Base-by-base conservation (phyloP, 208 protist genomes). In the Trypanosoma grayi region DNA sequence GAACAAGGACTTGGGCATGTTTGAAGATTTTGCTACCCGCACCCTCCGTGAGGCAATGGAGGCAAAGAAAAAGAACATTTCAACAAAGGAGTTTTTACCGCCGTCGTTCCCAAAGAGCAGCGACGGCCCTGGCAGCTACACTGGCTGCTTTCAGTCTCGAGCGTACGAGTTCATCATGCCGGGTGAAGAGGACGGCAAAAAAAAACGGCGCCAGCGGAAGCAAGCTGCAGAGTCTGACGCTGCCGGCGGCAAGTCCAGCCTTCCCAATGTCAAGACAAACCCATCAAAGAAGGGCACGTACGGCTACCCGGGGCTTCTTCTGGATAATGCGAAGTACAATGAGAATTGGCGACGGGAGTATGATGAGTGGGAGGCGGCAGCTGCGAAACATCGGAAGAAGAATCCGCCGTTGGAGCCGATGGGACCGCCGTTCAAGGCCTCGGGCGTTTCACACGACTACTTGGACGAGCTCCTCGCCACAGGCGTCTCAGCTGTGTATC, bases 211-310 rank as follows among this genome's bases (percentile, higher is more conserved):
- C 53, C 73, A 59, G 56, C 18, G 31, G 24, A 53, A 51, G n/a
- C 34, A 60, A 37, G 52, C 14, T 11, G 44, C 33, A 4, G 61
- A n/a, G 5, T 27, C 52, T 16, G 48, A 28, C 2, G 31, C 43
- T 31, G 77, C 74, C 37, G 39, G 60, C 27, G 25, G 25, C 18
- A 71, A 73, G 54, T 50, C 41, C 16, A 31, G 68, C n/a, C 69
- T 92, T 44, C 85, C 83, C 0, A 95, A 95, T 60, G 79, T 95
- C 61, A 90, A 87, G 51, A 92, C 88, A 8, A 77, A 74, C 33
- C 85, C 72, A 0, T 6, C 67, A 1, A 92, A 92, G 70, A 95
- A 91, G 73, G 88, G 88, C 33, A 92, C 85, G 10, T 95, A 91
- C 58, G 88, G 88, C 50, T 66, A 71, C 31, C 77, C 83, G 2